Base-by-base conservation (phyloP, 1,284 basidiomycete genomes). In the Cutaneotrichosporon daszewskae region DNA sequence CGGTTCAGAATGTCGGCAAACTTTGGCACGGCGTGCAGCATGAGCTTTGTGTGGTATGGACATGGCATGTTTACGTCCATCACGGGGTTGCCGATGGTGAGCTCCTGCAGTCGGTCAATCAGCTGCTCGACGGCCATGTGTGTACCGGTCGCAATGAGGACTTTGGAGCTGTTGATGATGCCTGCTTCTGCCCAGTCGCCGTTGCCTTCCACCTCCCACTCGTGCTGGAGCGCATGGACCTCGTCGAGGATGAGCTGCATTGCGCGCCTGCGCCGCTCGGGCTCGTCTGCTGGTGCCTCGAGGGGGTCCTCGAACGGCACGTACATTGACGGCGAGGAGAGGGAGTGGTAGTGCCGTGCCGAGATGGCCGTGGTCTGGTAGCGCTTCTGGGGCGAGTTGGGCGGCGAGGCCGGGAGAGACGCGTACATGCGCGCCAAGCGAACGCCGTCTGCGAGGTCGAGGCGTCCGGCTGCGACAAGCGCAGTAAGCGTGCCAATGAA, bases 1-100 rank as follows among this genome's bases (percentile, higher is more conserved):
- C 60, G 45, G 38, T 59, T 55, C 20, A 71, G 56, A 11, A 60
- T 53, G 35, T 63, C 57, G 19, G 53, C 42, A 40, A 69, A 60
- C 41, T 59, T 57, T 12, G 60, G 62, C 14, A 64, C 55, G 8
- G 69, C 64, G 45, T 66, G 64, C 3, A 47, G 45, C 69, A 71
- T 71, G 34, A 71, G 58, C 40, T 56, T 55, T 1, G 69, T 69
- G 49, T 69, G 54, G 44, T 64, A 69, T 5, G 69, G 67, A 40
- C 64, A 69, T 57, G 67, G 67, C 59, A 69, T 64, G 28, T 48
- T 50, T n/a, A 69, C 60, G 40, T 71, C 69, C 62, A 71, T 68
- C 9, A 71, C 69, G 9, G 67, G 67, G 47, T 67, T 71, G 12
- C 67, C 69, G 17, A 71, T 55, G 26, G 59, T 62, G 12, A 67